Conservation (phyloP, 2,329 filamentous ascomycete genomes). For the Emmonsia crescens region DNA sequence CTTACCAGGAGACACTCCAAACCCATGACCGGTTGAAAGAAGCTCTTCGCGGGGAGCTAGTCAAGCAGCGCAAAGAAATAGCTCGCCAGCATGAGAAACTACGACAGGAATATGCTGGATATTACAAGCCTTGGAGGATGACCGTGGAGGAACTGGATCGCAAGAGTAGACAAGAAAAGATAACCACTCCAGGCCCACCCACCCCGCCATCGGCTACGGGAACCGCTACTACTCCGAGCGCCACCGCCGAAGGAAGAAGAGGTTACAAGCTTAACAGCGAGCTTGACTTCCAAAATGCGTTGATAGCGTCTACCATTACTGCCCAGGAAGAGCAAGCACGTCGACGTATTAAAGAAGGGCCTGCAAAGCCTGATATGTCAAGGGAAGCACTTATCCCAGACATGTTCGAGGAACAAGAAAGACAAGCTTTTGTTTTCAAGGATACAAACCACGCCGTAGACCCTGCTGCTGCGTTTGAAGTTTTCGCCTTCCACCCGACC, state of each 20-base stretch:
- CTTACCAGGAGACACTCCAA: conserved; percentile 32
- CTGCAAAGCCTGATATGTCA: conserved; percentile 33
- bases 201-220: conserved; percentile 16
- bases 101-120: conserved; percentile 29
- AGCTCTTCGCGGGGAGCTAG: conserved; percentile 28
- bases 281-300: conserved; percentile 38
- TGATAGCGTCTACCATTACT: conserved; percentile 38
- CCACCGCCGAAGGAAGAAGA: conserved; percentile 27
- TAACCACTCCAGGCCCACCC: conserved; percentile 27
- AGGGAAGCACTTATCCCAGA: conserved; percentile 39
- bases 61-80: conserved; percentile 28
- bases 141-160: conserved; percentile 34
- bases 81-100: conserved; percentile 31
- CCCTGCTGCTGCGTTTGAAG: conserved; percentile 27
- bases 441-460: conserved; percentile 37
- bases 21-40: conserved; percentile 31
- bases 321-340: conserved; percentile 38
- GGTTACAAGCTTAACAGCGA: conserved; percentile 40
- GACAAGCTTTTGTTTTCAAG: conserved; percentile 31
- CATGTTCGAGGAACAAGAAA: conserved; percentile 35
- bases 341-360: conserved; percentile 33
- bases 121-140: conserved; percentile 37
- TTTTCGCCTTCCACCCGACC: conserved; percentile 36
- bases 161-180: conserved; percentile 27
- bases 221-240: conserved; percentile 10